Base-by-base conservation (phyloP, 78 protist species). In the Dictyostelium discoideum region DNA sequence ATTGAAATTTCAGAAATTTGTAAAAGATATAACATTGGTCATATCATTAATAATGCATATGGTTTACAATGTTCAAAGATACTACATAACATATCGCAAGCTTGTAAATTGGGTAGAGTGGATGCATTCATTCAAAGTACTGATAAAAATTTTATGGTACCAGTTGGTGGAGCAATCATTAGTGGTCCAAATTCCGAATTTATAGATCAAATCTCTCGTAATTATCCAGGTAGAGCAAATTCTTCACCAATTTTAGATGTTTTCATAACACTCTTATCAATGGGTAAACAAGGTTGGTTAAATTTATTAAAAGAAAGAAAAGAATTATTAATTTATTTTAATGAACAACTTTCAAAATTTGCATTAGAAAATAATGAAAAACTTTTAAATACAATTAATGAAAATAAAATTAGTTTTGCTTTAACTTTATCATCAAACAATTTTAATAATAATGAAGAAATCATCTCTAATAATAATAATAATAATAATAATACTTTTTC, bases 61-160 rank as follows among this genome's bases (percentile, higher is more conserved):
- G 99, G 99, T 0, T 50, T 99, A 63, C 99, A 99, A 96, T 32
- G 85, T 48, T 5, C 89, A 39, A 72, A 60, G 39, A 46, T 74
- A 60, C 80, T 81, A 69, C 90, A 97, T n/a, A 67, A 26, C 10
- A 69, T 98, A 10, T 54, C 69, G 5, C 86, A 92, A 57, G 37
- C 87, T 10, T 44, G 69, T 48, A 85, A 79, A 82, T n/a, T 78
- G 1, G 98, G 99, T 6, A 85, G 99, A 0, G 98, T 98, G 14
- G 99, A 98, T 69, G 98, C 96, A 3, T 40, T 90, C 32, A 96
- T 99, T n/a, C 99, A 99, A 90, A 96, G 98, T 84, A 98, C 99
- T 2, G 99, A 99, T 85, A 99, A 99, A 97, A 99, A 99, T 94
- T 97, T 99, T 54, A 77, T 99, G 96, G 99, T 99, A 5, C 99